Evolutionary conservation across 768 basidiomycete species (phyloP).

Genomic region (Cyclocybe aegerita): DNA sequence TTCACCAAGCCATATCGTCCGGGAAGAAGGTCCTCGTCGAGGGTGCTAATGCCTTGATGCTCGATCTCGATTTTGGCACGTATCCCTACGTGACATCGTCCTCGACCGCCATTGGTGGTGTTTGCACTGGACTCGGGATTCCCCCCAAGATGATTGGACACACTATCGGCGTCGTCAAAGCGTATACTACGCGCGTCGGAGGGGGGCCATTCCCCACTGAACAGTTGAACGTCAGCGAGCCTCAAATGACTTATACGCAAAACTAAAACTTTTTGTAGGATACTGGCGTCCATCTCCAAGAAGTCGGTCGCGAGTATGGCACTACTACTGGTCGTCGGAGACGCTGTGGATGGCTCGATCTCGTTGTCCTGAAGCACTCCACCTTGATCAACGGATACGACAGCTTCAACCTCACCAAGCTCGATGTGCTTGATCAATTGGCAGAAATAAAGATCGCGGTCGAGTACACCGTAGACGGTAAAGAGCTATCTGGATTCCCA

Average conservation of each 20-base stretch:
- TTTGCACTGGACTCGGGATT: constrained; percentile 96
- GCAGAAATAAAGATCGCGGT: constrained; percentile 86
- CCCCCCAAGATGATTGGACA: constrained; percentile 88
- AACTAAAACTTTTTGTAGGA: constrained; percentile 44
- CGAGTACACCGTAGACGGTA: constrained; percentile 75
- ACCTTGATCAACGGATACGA: constrained; percentile 96
- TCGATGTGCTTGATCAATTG: constrained; percentile 87
- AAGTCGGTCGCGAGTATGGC: constrained; percentile 91
- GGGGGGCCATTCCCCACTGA: constrained; percentile 98
- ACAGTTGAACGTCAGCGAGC: constrained; percentile 72
- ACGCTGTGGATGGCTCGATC: constrained; percentile 96
- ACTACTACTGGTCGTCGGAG: constrained; percentile 90
- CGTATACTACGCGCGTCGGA: constrained; percentile 98
- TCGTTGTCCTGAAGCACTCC: constrained; percentile 93
- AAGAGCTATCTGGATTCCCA: constrained; percentile 83
- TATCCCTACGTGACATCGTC: constrained; percentile 98
- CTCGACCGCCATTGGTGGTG: constrained; percentile 90
- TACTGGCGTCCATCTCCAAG: constrained; percentile 84
- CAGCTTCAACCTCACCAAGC: constrained; percentile 89
- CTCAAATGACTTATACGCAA: background rate
- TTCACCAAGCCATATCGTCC: constrained; percentile 75
- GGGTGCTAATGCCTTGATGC: constrained; percentile 98
- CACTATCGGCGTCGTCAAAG: constrained; percentile 92
- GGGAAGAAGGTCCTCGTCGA: constrained; percentile 89
- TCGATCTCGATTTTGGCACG: constrained; percentile 96